phyloP scores from a whole-genome alignment of 495 filamentous ascomycete genomes.

The Penicillium fimorum region DNA sequence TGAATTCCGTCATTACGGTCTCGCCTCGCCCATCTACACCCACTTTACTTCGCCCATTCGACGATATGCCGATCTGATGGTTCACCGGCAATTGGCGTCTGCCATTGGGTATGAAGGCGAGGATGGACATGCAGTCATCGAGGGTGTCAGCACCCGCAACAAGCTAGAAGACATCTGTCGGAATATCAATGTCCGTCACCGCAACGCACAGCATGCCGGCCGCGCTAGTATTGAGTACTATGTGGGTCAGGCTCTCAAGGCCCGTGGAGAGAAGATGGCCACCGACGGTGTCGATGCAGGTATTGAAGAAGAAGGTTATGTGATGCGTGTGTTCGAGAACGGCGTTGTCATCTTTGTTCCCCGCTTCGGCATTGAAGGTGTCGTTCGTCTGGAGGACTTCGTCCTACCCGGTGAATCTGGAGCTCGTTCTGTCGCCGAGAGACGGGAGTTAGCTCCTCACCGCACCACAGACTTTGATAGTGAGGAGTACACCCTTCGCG shows the following conservation, averaged over 20 bases:
- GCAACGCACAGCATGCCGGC: conserved; percentile 93
- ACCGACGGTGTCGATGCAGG: conserved; percentile 36
- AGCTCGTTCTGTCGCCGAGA: conserved; percentile 35
- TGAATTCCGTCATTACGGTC: conserved; percentile 94
- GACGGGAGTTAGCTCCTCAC: conserved; percentile 41
- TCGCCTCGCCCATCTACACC: conserved; percentile 95
- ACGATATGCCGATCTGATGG: conserved; percentile 91
- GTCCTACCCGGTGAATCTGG: conserved; percentile 62
- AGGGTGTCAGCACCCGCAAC: conserved; percentile 66
- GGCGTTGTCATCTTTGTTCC: conserved; percentile 96
- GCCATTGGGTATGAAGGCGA: conserved; percentile 85
- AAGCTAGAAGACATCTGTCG: conserved; percentile 91
- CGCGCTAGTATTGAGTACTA: conserved; percentile 94
- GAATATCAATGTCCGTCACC: conserved; percentile 96
- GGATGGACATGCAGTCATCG: conserved; percentile 58
- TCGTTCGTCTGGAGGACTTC: conserved; percentile 83
- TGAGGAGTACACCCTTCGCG: conserved; percentile 72
- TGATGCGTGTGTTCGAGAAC: conserved; percentile 96
- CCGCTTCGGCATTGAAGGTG: conserved; percentile 87
- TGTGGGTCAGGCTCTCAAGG: conserved; percentile 91
- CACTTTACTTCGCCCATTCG: conserved; percentile 98
- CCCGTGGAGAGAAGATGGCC: conserved; percentile 59
- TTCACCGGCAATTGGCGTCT: conserved; percentile 90
- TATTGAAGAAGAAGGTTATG: conserved; percentile 83
- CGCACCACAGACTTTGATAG: conserved; percentile 73